Percentiles rank a stretch among this genome's conserved stretches.
phyloP scores from a whole-genome alignment of 2,329 filamentous ascomycete species.

The Paradendryphiella salina region DNA sequence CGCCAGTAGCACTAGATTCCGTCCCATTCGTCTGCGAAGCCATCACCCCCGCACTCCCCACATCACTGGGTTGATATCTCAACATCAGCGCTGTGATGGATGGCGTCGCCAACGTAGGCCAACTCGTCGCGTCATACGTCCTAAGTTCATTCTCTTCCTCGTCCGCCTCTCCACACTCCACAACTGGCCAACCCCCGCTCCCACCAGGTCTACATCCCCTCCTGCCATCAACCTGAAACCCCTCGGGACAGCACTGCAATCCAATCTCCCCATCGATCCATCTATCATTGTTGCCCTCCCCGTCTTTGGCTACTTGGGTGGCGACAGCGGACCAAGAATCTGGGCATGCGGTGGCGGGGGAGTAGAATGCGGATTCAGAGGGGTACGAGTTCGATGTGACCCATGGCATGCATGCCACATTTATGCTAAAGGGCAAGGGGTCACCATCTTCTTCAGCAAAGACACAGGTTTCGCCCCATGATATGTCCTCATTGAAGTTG shows the following conservation, averaged over 20 bases:
- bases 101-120: constrained; percentile 17
- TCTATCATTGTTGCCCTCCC: constrained; percentile 7
- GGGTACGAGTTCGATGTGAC: constrained; percentile 18
- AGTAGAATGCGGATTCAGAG: constrained; percentile 23
- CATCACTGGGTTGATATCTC: constrained; percentile 20
- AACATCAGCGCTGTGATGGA: constrained; percentile 22
- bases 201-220: constrained; percentile 18
- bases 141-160: constrained; percentile 25
- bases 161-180: constrained; percentile 28
- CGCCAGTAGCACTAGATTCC: background rate
- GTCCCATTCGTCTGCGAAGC: background rate
- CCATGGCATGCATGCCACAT: constrained; percentile 50
- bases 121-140: constrained; percentile 16
- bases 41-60: constrained; percentile 5
- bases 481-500: constrained; percentile 13
- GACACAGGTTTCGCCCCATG: constrained; percentile 84
- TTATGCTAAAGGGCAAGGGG: constrained; percentile 76
- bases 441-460: constrained; percentile 75
- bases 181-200: constrained; percentile 16
- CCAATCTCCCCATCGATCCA: constrained; percentile 28
- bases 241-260: constrained; percentile 30
- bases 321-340: constrained; percentile 25
- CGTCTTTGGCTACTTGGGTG: constrained; percentile 18
- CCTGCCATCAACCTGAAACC: constrained; percentile 21
- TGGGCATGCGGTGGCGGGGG: constrained; percentile 30